Base-by-base conservation (phyloP, 2,329 filamentous ascomycete genomes). In the Cytospora chrysosperma region DNA sequence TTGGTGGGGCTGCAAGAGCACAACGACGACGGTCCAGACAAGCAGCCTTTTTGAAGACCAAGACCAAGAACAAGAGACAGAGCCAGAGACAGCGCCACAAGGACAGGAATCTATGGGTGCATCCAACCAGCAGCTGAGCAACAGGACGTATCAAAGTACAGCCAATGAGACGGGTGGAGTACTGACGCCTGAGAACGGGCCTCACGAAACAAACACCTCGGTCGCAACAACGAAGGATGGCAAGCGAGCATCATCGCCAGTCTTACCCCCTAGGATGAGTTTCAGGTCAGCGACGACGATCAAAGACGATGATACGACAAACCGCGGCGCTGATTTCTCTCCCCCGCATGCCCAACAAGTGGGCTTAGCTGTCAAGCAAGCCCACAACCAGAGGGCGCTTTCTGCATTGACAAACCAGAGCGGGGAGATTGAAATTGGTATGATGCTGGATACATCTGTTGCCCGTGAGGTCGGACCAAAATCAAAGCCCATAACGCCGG, bases 251-350 rank as follows among this genome's bases (percentile, higher is more conserved):
- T 84, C 82, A 3, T 85, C 83, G 19, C 81, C 81, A 2, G 75
- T 84, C 2, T 73, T 85, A 51, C 81, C 82, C 9, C 64, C 72
- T 17, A 75, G 76, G 56, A 75, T 59, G 27, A 56, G 62, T 37
- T 9, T 64, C 32, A 52, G 72, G 28, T 76, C 75, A 15, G 71
- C 70, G 13, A 70, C 70, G 68, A 76, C 73, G 32, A 74, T 72
- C 43, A n/a, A n/a, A n/a, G 71, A 81, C 30, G 79, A 82, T 54
- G 72, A 70, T 1, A 78, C 73, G 6, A 79, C 78, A 19, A 76
- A 78, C 63, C 83, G 81, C 80, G 81, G 77, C 53, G 82, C 81
- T 3, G 72, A 82, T n/a, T 76, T 82, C 65, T 83, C 82, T 13
- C 78, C 82, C 10, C 75, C 78, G 34, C 72, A 75, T 51, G 75